These are phyloP conservation scores for Fusarium abutilonis DNA, from an alignment of 2,329 filamentous ascomycete genomes.

Conservation along the genomic window DNA sequence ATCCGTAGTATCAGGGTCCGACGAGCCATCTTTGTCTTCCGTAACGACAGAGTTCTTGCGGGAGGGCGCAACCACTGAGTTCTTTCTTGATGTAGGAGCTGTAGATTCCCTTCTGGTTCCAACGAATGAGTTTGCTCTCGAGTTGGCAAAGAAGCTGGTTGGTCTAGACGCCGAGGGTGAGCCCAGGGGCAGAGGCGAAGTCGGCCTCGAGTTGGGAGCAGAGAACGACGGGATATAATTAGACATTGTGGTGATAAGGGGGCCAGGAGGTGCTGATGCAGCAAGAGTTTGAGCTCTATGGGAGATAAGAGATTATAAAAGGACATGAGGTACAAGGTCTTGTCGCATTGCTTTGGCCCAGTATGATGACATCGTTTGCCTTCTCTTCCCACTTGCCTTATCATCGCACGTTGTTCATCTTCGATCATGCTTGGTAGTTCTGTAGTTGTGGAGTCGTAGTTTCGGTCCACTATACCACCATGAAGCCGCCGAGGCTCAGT, in stretches of 20 bases:
- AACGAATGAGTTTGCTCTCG: conserved; percentile 35
- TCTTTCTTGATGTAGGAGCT: conserved; percentile 14
- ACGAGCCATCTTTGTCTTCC: conserved; percentile 15
- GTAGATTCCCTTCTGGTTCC: conserved; percentile 23
- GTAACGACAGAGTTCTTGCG: conserved; percentile 25
- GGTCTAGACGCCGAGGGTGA: conserved; percentile 35
- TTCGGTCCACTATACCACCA: conserved; percentile 40
- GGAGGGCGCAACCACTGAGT: conserved; percentile 21
- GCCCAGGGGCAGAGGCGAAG: conserved; percentile 30
- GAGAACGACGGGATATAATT: conserved; percentile 39
- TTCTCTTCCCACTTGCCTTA: conserved; percentile 15
- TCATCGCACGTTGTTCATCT: conserved; percentile 21
- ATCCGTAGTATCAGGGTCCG: conserved; percentile 31
- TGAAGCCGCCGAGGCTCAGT: conserved; percentile 37
- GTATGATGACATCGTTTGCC: conserved; percentile 33
- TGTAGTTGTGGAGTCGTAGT: conserved; percentile 25
- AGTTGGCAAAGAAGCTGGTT: conserved; percentile 37
- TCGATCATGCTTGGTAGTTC: conserved; percentile 13
- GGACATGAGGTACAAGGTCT: background rate
- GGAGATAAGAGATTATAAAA: conserved; percentile 24
- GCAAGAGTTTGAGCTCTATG: conserved; percentile 6
- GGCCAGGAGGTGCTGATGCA: conserved; percentile 5
- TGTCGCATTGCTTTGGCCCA: conserved; percentile 4
- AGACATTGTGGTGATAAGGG: conserved; percentile 27
- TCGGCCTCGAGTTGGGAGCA: conserved; percentile 36